These are phyloP conservation scores for Monotropa hypopitys DNA, from an alignment of 179 eudicot species.

Conservation along the genomic window DNA sequence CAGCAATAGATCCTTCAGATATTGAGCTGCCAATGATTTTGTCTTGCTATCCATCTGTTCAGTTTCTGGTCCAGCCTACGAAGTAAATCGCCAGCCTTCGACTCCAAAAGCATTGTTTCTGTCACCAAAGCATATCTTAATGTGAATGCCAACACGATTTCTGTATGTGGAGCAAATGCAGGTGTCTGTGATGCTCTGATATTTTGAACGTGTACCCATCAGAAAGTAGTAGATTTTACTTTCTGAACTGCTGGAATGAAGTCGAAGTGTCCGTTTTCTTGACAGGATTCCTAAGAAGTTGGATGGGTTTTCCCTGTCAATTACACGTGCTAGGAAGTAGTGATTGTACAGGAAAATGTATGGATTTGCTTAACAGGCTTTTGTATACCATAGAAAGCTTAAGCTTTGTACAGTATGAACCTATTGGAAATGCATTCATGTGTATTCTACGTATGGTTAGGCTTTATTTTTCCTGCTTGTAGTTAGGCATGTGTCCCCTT, in stretches of 20 bases:
- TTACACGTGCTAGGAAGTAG: not conserved
- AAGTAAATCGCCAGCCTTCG: slow-evolving; percentile 11
- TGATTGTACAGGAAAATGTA: slow-evolving; percentile 5
- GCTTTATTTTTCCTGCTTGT: not conserved
- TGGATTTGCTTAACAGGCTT: slow-evolving; percentile 9
- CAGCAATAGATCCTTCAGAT: slow-evolving; percentile 59
- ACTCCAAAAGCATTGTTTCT: not conserved
- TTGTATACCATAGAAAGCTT: slow-evolving; percentile 4
- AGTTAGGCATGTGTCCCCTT: not conserved
- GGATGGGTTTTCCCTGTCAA: not conserved
- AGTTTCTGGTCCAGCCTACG: slow-evolving; percentile 37
- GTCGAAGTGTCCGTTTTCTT: not conserved
- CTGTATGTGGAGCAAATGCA: not conserved
- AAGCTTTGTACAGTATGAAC: slow-evolving; percentile 17
- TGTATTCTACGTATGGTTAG: slow-evolving; percentile 1
- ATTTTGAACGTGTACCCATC: not conserved
- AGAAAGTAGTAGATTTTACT: not conserved
- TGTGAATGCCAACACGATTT: not conserved
- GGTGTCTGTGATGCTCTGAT: not conserved
- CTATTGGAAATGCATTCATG: slow-evolving; percentile 3
- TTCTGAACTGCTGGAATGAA: not conserved
- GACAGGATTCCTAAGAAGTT: not conserved
- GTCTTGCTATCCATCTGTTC: slow-evolving; percentile 55
- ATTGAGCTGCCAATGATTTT: slow-evolving; percentile 51
- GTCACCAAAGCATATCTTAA: not conserved